Percentiles rank a stretch among this genome's conserved stretches.
phyloP scores from a whole-genome alignment of 2,329 filamentous ascomycete species.

The Whalleya microplaca region DNA sequence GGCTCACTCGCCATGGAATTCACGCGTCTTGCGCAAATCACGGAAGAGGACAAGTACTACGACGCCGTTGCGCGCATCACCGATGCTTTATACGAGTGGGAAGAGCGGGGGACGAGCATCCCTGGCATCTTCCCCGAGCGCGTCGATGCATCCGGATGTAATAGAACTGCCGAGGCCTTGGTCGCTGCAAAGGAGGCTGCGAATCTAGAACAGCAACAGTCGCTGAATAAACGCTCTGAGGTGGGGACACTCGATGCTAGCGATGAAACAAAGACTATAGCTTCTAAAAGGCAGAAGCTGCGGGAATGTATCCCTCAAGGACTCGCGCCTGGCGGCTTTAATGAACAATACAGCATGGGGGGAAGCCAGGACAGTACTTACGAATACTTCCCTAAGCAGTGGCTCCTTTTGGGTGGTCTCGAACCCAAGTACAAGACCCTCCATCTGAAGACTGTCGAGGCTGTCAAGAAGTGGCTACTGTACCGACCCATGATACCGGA shows the following conservation, averaged over 20 bases:
- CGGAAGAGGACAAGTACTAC: constrained; percentile 80
- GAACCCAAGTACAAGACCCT: constrained; percentile 73
- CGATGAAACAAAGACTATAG: constrained; percentile 11
- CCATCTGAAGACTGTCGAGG: constrained; percentile 70
- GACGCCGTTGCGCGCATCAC: constrained; percentile 88
- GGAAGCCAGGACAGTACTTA: constrained; percentile 72
- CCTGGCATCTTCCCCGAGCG: constrained; percentile 80
- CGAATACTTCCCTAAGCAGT: constrained; percentile 73
- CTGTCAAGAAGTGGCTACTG: constrained; percentile 73
- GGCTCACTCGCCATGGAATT: constrained; percentile 87
- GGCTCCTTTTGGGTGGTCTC: constrained; percentile 75
- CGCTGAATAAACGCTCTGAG: constrained; percentile 10
- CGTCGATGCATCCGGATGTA: constrained; percentile 81
- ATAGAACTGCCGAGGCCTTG: constrained; percentile 53
- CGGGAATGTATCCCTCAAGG: constrained; percentile 62
- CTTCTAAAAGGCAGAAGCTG: constrained; percentile 10
- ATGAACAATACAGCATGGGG: constrained; percentile 62
- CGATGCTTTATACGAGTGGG: constrained; percentile 74
- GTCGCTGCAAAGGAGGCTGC: constrained; percentile 38
- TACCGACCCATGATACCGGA: constrained; percentile 76
- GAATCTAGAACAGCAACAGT: constrained; percentile 18
- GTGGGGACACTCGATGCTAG: constrained; percentile 15
- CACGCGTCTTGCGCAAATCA: constrained; percentile 84
- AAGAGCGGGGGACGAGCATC: constrained; percentile 69
- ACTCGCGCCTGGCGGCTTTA: constrained; percentile 52